Percentiles rank a stretch among this genome's conserved stretches.
Evolutionary conservation across 179 eudicot genomes (phyloP).

Genomic region (Sideroxylon spinosum): DNA sequence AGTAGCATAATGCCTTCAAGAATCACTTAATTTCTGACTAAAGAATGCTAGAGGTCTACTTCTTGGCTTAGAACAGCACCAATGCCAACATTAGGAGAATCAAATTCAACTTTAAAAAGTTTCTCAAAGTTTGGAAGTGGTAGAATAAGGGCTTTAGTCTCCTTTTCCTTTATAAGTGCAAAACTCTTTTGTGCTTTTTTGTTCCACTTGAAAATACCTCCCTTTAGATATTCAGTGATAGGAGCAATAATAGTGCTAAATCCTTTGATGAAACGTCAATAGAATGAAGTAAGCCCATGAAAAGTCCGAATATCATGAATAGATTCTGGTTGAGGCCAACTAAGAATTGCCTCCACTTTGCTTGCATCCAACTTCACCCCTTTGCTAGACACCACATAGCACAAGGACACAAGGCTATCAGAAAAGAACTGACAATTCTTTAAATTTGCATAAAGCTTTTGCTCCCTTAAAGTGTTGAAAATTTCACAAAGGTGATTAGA

Average conservation of each 20-base stretch:
- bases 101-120: conserved; percentile 8
- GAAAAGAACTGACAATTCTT: no score
- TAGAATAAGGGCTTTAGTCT: not conserved
- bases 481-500: no score
- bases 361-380: no score
- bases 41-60: not conserved
- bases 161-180: not conserved
- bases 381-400: no score
- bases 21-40: not conserved
- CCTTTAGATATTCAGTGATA: conserved; percentile 5
- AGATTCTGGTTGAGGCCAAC: no score
- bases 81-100: not conserved
- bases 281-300: not conserved
- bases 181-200: not conserved
- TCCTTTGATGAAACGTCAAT: not conserved
- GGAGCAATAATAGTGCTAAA: not conserved
- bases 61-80: not conserved
- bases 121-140: not conserved
- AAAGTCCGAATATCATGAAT: no score
- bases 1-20: not conserved
- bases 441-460: no score
- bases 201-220: not conserved
- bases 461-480: no score
- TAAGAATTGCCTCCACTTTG: no score
- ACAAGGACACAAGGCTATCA: no score